Evolutionary conservation across 192 early-diverging fungal genomes (phyloP), one percentile per base, ranked within the genome.

Genomic region (Rhizophlyctis rosea): DNA sequence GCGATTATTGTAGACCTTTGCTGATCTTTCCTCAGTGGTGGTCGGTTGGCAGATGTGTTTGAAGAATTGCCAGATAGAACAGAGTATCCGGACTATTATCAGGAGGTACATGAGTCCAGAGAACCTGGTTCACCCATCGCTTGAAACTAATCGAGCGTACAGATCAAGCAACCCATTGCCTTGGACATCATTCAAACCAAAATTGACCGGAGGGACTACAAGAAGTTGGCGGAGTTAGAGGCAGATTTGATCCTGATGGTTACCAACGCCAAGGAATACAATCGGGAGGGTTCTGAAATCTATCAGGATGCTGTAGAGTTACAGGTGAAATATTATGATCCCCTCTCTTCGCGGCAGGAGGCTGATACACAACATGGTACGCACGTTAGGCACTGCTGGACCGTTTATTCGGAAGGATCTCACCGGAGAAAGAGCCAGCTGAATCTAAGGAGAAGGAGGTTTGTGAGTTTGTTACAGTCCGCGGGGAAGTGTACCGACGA

Each of bases 181-280:
- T 35, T 87, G 14, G 76, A 84, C 53, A 72, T 65, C 0, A 84
- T 83, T 72, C 79, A 34, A 32, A 49, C 31, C 13, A 53, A 34
- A 60, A 5, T 47, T 7, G 18, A n/a, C 11, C 23, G 16, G 16
- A 47, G 54, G 7, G 27, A 25, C 1, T 73, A 98, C 67, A 62
- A 65, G 29, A 82, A 77, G 14, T 67, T 94, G 32, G 74, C 78
- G 13, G 82, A 85, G 33, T 91, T 95, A 60, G 80, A 86, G 67
- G 68, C 69, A 9, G 95, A 98, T 70, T 83, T 95, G 62, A 68
- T 76, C 23, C 69, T 84, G 51, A 86, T 98, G 79, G 92, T 93
- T 67, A 80, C 88, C 59, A 98, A 98, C 68, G 95, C 95, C 5
- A 87, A 84, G 58, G 80, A 84, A 28, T 98, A 91, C 71, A 96